These are phyloP conservation scores for Oryza officinalis DNA, from an alignment of 176 grass and related monocot species.

Conservation along the genomic window DNA sequence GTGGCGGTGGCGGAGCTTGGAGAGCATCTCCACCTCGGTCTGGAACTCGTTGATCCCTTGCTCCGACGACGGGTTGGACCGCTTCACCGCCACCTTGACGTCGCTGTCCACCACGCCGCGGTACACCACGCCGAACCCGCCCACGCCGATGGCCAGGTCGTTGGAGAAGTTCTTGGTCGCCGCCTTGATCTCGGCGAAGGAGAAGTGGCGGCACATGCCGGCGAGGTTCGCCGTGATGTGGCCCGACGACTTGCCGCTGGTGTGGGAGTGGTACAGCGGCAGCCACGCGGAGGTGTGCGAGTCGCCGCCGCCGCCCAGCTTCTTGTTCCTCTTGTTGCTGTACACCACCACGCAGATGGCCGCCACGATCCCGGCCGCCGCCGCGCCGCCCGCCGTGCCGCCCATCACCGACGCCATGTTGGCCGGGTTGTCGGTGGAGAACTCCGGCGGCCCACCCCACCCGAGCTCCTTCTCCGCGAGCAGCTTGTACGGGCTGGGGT, in stretches of 20 bases:
- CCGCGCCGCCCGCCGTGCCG: slow-evolving; percentile 60
- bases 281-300: slow-evolving; percentile 68
- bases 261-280: slow-evolving; percentile 72
- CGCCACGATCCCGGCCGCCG: slow-evolving; percentile 43
- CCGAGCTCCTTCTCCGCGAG: slow-evolving; percentile 55
- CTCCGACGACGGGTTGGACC: slow-evolving; percentile 78
- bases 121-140: slow-evolving; percentile 87
- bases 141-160: slow-evolving; percentile 73
- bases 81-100: slow-evolving; percentile 77
- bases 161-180: slow-evolving; percentile 75
- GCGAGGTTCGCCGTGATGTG: slow-evolving; percentile 59
- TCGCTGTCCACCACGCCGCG: slow-evolving; percentile 60
- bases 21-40: slow-evolving; percentile 96
- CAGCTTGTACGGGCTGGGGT: slow-evolving; percentile 62
- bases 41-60: slow-evolving; percentile 85
- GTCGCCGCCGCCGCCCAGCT: slow-evolving; percentile 20
- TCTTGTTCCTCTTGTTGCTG: slow-evolving; percentile 49
- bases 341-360: slow-evolving; percentile 53
- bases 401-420: slow-evolving; percentile 41
- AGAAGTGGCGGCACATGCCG: slow-evolving; percentile 83
- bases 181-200: slow-evolving; percentile 71
- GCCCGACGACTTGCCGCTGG: slow-evolving; percentile 71
- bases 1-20: slow-evolving; percentile 87
- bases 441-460: not conserved
- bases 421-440: not conserved